These are phyloP conservation scores for Cladochytrium replicatum DNA, from an alignment of 192 early-diverging fungal genomes.

Conservation along the genomic window DNA sequence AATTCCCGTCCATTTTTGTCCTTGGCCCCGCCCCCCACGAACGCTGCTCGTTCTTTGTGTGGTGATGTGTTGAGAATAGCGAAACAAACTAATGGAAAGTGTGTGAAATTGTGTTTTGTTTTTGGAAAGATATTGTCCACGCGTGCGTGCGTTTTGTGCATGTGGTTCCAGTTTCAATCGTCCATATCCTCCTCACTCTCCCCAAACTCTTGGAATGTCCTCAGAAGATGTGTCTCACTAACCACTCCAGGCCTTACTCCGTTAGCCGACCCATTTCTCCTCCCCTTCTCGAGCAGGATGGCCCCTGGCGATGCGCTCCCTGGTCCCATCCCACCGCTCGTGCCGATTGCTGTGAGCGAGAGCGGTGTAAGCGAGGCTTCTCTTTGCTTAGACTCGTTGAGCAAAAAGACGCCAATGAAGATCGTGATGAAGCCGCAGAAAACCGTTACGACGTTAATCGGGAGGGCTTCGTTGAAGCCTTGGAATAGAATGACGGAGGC, in stretches of 20 bases:
- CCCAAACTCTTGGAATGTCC: constrained; percentile 20
- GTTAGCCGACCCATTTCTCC: constrained; percentile 1
- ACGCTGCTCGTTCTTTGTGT: no score
- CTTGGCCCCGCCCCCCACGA: no score
- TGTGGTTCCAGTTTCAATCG: constrained; percentile 11
- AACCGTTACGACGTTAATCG: constrained; percentile 66
- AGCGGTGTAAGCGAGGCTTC: no score
- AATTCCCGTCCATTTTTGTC: no score
- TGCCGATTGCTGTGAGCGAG: no score
- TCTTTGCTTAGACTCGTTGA: constrained; percentile 45
- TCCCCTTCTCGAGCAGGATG: background rate
- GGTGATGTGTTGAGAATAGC: no score
- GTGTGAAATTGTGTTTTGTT: no score
- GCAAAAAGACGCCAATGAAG: constrained; percentile 83
- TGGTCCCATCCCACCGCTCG: background rate
- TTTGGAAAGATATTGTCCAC: no score
- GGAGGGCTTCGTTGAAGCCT: constrained; percentile 51
- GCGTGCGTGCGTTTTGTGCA: no score
- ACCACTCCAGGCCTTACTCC: constrained; percentile 10
- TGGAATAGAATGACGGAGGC: constrained; percentile 83
- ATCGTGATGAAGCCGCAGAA: constrained; percentile 87
- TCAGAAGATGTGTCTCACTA: constrained; percentile 15
- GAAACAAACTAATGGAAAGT: no score
- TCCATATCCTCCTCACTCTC: constrained; percentile 3
- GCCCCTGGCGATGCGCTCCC: background rate